A percentile compares a stretch with the other conserved stretches of the same genome.
Evolutionary conservation across 257 asterid species (phyloP).

Genomic region (Nicotiana sylvestris): DNA sequence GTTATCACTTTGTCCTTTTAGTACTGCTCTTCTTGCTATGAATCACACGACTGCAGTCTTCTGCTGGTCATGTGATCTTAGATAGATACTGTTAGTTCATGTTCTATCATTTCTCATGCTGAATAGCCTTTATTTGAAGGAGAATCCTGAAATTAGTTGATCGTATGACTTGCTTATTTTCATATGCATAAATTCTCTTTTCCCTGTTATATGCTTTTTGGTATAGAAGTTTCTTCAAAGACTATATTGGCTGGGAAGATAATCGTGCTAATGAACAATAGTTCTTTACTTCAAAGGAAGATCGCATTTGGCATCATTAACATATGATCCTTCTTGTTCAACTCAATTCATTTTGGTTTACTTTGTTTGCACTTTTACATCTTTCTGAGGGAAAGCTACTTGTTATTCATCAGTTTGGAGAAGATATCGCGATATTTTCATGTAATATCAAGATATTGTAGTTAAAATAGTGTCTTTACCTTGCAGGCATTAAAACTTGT

Average conservation of each 20-base stretch:
- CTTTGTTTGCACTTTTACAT: neutral
- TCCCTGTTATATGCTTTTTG: neutral
- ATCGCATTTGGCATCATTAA: neutral
- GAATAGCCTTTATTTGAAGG: neutral
- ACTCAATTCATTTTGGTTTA: neutral
- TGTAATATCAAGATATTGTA: neutral
- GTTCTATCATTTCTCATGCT: neutral
- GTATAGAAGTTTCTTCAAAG: neutral
- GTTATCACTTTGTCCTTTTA: neutral
- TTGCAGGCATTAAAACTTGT: slow-evolving; percentile 74
- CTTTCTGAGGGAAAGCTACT: neutral
- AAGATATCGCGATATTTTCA: neutral
- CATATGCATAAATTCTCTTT: neutral
- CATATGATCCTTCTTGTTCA: neutral
- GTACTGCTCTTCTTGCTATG: neutral
- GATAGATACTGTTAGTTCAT: neutral
- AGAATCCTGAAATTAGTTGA: neutral
- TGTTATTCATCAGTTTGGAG: neutral
- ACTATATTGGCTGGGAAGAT: neutral
- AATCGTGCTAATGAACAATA: neutral
- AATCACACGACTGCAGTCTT: neutral
- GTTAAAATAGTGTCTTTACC: neutral
- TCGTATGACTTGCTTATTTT: neutral
- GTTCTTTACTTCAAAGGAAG: neutral
- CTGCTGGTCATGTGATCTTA: neutral